These are phyloP conservation scores for Clarireedia monteithiana DNA, from an alignment of 2,329 filamentous ascomycete species.

Conservation along the genomic window DNA sequence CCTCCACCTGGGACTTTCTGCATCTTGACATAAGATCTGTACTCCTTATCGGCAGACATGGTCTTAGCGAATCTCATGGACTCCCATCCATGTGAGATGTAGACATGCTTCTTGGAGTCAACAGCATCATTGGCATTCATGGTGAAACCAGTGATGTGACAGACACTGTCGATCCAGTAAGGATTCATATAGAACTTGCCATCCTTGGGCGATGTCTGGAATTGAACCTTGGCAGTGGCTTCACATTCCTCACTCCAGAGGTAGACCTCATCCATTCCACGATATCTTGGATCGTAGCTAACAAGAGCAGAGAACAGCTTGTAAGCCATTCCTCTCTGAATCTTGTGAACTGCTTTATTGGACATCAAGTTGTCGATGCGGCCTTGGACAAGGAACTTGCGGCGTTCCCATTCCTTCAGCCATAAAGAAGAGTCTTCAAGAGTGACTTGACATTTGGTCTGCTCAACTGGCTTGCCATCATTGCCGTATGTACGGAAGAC, in stretches of 20 bases:
- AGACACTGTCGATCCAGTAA: slow-evolving; percentile 52
- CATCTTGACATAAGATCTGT: slow-evolving; percentile 23
- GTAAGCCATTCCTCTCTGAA: slow-evolving; percentile 66
- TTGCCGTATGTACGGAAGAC: slow-evolving; percentile 11
- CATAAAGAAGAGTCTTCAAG: slow-evolving; percentile 8
- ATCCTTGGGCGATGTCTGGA: slow-evolving; percentile 40
- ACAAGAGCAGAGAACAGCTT: slow-evolving; percentile 55
- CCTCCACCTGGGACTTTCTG: slow-evolving; percentile 26
- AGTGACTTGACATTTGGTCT: slow-evolving; percentile 6
- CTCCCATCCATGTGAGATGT: slow-evolving; percentile 24
- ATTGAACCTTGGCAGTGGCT: slow-evolving; percentile 35
- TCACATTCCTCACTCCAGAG: slow-evolving; percentile 40
- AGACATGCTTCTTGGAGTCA: slow-evolving; percentile 21
- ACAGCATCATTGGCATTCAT: slow-evolving; percentile 42
- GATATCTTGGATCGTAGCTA: slow-evolving; percentile 44
- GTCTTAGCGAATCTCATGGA: slow-evolving; percentile 19
- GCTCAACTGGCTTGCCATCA: slow-evolving; percentile 11
- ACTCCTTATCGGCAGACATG: slow-evolving; percentile 16
- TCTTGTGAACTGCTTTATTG: slow-evolving; percentile 48
- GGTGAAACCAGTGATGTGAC: slow-evolving; percentile 53
- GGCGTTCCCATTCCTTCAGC: slow-evolving; percentile 9
- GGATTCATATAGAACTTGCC: slow-evolving; percentile 48
- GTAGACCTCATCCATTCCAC: slow-evolving; percentile 49
- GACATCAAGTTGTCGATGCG: slow-evolving; percentile 32
- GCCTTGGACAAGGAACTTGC: slow-evolving; percentile 27